phyloP scores from a whole-genome alignment of 352 stramenopile species.

The Phytophthora quininea region DNA sequence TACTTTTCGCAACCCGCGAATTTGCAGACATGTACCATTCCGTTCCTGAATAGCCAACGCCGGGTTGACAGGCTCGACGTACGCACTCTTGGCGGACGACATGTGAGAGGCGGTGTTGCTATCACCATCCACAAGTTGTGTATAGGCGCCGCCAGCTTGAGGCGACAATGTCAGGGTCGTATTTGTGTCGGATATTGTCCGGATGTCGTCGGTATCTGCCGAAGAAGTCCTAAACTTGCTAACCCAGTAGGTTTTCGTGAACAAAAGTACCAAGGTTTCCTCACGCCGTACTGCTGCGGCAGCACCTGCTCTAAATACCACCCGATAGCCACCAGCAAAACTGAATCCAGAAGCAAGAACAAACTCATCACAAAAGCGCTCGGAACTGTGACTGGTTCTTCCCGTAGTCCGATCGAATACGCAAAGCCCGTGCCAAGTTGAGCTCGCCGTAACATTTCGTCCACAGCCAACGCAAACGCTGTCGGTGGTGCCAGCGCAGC shows the following conservation, averaged over 20 bases:
- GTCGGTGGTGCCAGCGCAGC: slow-evolving; percentile 66
- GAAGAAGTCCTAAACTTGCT: slow-evolving; percentile 5
- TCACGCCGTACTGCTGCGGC: slow-evolving; percentile 90
- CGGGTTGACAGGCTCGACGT: slow-evolving; percentile 48
- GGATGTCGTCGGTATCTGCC: not conserved
- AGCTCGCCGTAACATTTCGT: slow-evolving; percentile 62
- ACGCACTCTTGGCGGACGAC: not conserved
- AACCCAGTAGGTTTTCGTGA: slow-evolving; percentile 46
- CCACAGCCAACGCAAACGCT: slow-evolving; percentile 73
- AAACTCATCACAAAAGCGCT: slow-evolving; percentile 58
- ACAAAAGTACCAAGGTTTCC: slow-evolving; percentile 92
- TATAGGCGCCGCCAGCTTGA: slow-evolving; percentile 30
- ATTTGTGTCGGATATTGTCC: slow-evolving; percentile 4
- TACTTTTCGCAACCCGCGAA: slow-evolving; percentile 51
- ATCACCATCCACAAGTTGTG: slow-evolving; percentile 14
- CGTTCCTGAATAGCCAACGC: slow-evolving; percentile 47
- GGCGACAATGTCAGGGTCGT: slow-evolving; percentile 14
- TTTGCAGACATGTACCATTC: slow-evolving; percentile 53
- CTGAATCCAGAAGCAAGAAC: slow-evolving; percentile 80
- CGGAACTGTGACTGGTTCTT: slow-evolving; percentile 48
- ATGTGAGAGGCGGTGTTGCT: too few species aligned
- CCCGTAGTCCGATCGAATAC: slow-evolving; percentile 51
- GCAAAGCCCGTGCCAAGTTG: slow-evolving; percentile 66
- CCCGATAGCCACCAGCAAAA: slow-evolving; percentile 81
- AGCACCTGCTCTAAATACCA: slow-evolving; percentile 95